Evolutionary conservation across 1,284 basidiomycete species (phyloP), one percentile per base, ranked within the genome.

Genomic region (Ceratobasidium sp.): DNA sequence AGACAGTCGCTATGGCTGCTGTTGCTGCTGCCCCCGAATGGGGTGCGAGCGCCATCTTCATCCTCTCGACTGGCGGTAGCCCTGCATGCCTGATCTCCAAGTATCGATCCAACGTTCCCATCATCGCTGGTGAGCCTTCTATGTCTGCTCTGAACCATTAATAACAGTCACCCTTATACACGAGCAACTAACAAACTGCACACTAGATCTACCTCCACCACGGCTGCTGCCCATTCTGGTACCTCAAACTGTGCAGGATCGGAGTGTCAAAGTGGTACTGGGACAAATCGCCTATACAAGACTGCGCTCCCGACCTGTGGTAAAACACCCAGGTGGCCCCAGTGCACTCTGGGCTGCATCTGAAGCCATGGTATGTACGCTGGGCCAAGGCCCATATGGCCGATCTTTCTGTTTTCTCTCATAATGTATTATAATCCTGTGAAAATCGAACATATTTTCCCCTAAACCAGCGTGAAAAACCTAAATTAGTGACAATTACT

Each of bases 141-240:
- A 58, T 29, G 51, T 29, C 5, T 64, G 63, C 68, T 46, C 14
- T 41, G 58, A 7, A 24, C 76, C 56, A 65, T 41, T 63, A 63
- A 73, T 58, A n/a, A 31, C 8, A 31, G 39, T 49, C 24, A 43
- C 16, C 6, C 49, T 34, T 34, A 94, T 95, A 99, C 75, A 99
- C 98, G 74, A 94, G 98, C 79, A 97, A 96, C 83, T 88, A 93
- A 82, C 94, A 97, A 85, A 98, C 97, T 22, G 89, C 97, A 9
- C 93, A 98, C 79, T 96, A 98, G 84, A 93, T 98, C 95, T n/a
- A n/a, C n/a, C n/a, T n/a, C n/a, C n/a, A n/a, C n/a, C n/a, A n/a
- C n/a, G n/a, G n/a, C n/a, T n/a, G 93, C 84, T 99, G 99, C 84
- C 96, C 97, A 41, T 95, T 98, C 89, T 93, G 91, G 89, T 99